A percentile compares a stretch with the other conserved stretches of the same genome.
Evolutionary conservation across 192 early-diverging fungal genomes (phyloP).

Genomic region (Entophlyctis luteolus): DNA sequence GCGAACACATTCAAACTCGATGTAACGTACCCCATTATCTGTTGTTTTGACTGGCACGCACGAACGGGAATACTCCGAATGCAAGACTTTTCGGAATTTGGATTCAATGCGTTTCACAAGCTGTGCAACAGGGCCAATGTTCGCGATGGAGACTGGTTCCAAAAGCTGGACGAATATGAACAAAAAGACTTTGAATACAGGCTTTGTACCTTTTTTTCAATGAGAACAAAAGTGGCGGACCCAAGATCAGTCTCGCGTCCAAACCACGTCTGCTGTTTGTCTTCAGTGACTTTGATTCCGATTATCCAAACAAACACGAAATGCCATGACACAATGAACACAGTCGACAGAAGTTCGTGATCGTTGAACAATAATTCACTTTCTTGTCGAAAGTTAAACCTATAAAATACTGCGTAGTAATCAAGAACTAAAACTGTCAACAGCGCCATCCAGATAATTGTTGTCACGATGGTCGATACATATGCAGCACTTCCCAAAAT

Average conservation of each 20-base stretch:
- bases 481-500: too few species aligned
- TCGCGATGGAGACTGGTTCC: conserved; percentile 25
- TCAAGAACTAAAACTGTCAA: conserved; percentile 64
- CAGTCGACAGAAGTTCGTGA: conserved; percentile 55
- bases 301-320: conserved; percentile 68
- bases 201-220: conserved; percentile 34
- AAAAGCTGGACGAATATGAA: too few species aligned
- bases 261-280: conserved; percentile 63
- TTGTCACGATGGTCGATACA: too few species aligned
- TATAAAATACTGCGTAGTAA: conserved; percentile 63
- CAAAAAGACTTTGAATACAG: too few species aligned
- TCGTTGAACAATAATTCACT: conserved; percentile 53
- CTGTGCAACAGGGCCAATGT: conserved; percentile 36
- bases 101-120: conserved; percentile 23
- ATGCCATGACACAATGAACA: conserved; percentile 75
- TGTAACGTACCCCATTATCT: conserved; percentile 50
- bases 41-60: conserved; percentile 42
- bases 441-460: conserved; percentile 63
- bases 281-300: conserved; percentile 41
- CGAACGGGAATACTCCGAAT: conserved; percentile 21
- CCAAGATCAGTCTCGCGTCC: conserved; percentile 39
- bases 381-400: conserved; percentile 41
- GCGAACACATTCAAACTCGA: conserved; percentile 70
- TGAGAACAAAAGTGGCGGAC: conserved; percentile 23
- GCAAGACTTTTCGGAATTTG: conserved; percentile 3